Conservation (phyloP, 805 yeast species). For the Ogataea methanolica region DNA sequence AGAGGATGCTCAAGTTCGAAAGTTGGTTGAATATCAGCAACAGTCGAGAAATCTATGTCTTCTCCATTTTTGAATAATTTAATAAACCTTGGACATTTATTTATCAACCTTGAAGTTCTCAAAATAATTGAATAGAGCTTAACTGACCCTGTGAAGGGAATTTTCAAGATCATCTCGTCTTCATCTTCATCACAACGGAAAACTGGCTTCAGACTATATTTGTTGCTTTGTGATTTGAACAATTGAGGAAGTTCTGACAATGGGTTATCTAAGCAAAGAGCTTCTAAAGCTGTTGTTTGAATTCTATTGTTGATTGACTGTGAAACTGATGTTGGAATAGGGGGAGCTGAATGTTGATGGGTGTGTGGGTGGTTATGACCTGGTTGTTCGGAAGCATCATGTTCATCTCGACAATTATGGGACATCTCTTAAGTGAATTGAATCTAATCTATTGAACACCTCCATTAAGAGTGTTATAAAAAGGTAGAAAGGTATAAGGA, state of each 20-base stretch:
- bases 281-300: constrained; percentile 54
- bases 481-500: no score
- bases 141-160: constrained; percentile 71
- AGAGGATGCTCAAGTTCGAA: constrained; percentile 60
- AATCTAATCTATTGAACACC: no score
- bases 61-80: constrained; percentile 68
- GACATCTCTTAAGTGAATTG: constrained; percentile 10
- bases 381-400: constrained; percentile 8
- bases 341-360: constrained; percentile 48
- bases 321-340: constrained; percentile 64
- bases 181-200: constrained; percentile 69
- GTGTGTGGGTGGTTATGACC: constrained; percentile 27
- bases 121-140: constrained; percentile 70
- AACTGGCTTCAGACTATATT: constrained; percentile 42
- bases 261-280: constrained; percentile 56
- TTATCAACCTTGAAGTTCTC: constrained; percentile 54
- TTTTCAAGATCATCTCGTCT: constrained; percentile 60
- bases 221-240: constrained; percentile 48
- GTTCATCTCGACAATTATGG: constrained; percentile 17
- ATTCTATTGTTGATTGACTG: constrained; percentile 65
- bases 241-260: constrained; percentile 45
- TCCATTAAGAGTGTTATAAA: no score
- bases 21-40: constrained; percentile 43
- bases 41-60: constrained; percentile 68
- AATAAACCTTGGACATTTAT: constrained; percentile 64